Evolutionary conservation across 768 basidiomycete genomes (phyloP).

Genomic region (Amanita fuliginea): DNA sequence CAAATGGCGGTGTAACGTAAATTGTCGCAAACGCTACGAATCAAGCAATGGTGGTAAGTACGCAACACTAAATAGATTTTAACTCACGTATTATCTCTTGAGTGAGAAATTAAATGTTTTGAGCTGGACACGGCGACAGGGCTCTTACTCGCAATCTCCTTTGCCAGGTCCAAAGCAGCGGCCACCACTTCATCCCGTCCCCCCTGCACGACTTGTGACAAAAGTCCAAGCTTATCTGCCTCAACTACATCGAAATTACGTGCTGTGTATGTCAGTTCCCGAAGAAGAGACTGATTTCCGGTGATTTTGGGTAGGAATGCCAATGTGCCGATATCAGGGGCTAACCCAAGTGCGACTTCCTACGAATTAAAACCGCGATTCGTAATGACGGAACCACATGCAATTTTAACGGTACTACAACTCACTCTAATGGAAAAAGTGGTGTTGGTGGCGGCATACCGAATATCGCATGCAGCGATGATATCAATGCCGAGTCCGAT

Average conservation of each 20-base stretch:
- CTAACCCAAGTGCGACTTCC: constrained; percentile 79
- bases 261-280: constrained; percentile 71
- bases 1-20: constrained; percentile 2
- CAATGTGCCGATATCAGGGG: constrained; percentile 73
- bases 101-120: constrained; percentile 69
- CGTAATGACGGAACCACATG: too few relatives aligned
- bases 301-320: constrained; percentile 71
- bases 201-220: constrained; percentile 63
- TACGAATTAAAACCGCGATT: constrained; percentile 15
- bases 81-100: constrained; percentile 66
- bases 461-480: constrained; percentile 64
- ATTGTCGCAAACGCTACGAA: constrained; percentile 1
- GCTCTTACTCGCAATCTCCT: constrained; percentile 62
- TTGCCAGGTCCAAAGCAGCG: constrained; percentile 57
- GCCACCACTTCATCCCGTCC: constrained; percentile 52
- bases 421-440: constrained; percentile 50
- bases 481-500: constrained; percentile 77
- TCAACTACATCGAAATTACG: constrained; percentile 59
- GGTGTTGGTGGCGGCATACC: constrained; percentile 51
- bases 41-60: not conserved
- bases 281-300: constrained; percentile 61
- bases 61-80: not conserved
- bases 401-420: not conserved
- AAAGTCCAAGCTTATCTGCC: constrained; percentile 58
- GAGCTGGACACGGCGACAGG: constrained; percentile 71